Evolutionary conservation across 441 rosid species (phyloP).

Genomic region (Erodium texanum): DNA sequence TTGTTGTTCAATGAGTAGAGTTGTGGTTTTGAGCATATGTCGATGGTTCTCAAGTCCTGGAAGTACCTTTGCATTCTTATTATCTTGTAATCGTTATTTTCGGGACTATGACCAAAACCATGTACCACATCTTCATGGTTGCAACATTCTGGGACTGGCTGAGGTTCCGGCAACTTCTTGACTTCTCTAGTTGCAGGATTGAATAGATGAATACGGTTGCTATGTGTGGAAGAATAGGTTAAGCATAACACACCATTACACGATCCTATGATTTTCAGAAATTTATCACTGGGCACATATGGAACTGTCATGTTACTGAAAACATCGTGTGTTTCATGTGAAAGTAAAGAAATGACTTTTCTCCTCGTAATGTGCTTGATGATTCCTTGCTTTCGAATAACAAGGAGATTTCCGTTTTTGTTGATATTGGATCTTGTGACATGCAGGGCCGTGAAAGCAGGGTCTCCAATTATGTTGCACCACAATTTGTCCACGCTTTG

Average conservation of each 20-base stretch:
- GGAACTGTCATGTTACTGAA: conserved; percentile 1
- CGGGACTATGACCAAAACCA: not conserved
- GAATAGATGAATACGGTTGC: not conserved
- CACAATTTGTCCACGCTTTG: conserved; percentile 3
- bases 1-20: conserved; percentile 4
- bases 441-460: conserved; percentile 10
- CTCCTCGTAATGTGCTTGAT: not conserved
- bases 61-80: not conserved
- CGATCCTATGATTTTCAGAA: not conserved
- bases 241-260: conserved; percentile 1
- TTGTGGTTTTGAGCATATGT: not conserved
- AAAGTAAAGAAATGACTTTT: not conserved
- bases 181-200: conserved; percentile 2
- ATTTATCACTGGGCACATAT: not conserved
- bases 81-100: not conserved
- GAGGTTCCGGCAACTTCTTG: not conserved
- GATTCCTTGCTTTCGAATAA: not conserved
- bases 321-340: not conserved
- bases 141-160: not conserved
- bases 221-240: not conserved
- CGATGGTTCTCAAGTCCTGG: not conserved
- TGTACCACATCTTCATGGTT: not conserved
- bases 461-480: not conserved
- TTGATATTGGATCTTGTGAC: not conserved
- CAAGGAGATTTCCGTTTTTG: not conserved